Percentiles rank a stretch among this genome's conserved stretches.
Evolutionary conservation across 2,329 filamentous ascomycete genomes (phyloP).

Genomic region (Venturia pyrina): DNA sequence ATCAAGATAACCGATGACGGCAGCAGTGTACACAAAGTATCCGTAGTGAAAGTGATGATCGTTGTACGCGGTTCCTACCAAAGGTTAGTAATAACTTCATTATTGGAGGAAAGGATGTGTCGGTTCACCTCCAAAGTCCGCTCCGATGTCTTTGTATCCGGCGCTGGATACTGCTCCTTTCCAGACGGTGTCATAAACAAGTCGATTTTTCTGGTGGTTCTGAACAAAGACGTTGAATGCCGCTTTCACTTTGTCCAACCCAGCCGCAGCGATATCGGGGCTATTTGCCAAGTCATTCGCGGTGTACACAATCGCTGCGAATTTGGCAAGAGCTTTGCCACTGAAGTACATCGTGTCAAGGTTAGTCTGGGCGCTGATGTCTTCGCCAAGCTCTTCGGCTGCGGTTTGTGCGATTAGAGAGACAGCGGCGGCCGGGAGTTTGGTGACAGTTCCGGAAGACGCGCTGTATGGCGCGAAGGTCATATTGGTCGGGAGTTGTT

Average conservation of each 20-base stretch:
- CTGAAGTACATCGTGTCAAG: constrained; percentile 87
- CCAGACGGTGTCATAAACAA: constrained; percentile 53
- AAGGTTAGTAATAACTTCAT: too few relatives aligned
- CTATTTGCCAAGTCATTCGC: constrained; percentile 44
- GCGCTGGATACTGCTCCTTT: constrained; percentile 72
- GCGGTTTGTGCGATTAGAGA: constrained; percentile 52
- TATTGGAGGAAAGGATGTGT: constrained; percentile 18
- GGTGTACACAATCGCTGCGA: constrained; percentile 35
- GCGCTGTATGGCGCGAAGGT: constrained; percentile 71
- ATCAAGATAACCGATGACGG: constrained; percentile 72
- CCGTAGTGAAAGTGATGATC: constrained; percentile 59
- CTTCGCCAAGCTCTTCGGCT: constrained; percentile 62
- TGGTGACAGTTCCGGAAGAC: constrained; percentile 25
- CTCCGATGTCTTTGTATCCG: constrained; percentile 55
- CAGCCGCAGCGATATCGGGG: constrained; percentile 38
- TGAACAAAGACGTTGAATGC: constrained; percentile 38
- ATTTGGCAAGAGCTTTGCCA: constrained; percentile 46
- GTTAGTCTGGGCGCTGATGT: constrained; percentile 63
- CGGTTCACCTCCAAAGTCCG: constrained; percentile 76
- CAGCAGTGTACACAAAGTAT: constrained; percentile 81
- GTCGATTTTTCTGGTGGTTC: constrained; percentile 35
- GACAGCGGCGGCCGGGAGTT: constrained; percentile 35
- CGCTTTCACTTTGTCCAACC: constrained; percentile 39
- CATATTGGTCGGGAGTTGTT: constrained; percentile 66
- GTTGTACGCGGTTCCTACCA: constrained; percentile 43